phyloP scores from a whole-genome alignment of 805 yeast genomes.

The Yueomyces sinensis region DNA sequence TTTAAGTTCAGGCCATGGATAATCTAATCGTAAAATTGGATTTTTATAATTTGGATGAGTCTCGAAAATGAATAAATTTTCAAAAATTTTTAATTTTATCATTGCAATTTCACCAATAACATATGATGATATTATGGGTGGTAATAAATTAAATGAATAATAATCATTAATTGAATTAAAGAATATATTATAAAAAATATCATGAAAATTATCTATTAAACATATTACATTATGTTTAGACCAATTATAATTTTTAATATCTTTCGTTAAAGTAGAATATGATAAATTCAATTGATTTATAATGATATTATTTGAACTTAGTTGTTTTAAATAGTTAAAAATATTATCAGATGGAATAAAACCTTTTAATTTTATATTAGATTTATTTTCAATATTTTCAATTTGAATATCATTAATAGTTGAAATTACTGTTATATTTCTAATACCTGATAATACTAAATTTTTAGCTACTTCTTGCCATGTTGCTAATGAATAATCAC shows the following conservation, averaged over 20 bases:
- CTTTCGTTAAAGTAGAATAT: slow-evolving; percentile 23
- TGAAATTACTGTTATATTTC: not conserved
- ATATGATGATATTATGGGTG: no score
- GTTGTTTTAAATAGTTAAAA: not conserved
- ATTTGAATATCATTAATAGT: no score
- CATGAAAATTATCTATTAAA: no score
- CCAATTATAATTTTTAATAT: slow-evolving; percentile 18
- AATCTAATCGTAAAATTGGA: not conserved
- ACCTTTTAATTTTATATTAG: no score
- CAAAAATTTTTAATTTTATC: no score
- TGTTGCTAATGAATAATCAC: slow-evolving; percentile 31
- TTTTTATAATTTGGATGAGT: not conserved
- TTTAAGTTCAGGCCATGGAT: not conserved
- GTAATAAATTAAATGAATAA: no score
- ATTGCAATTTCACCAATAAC: no score
- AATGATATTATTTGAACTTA: not conserved
- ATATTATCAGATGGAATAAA: no score
- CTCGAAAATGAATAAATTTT: no score
- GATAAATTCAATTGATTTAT: slow-evolving; percentile 5
- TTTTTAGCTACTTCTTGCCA: slow-evolving; percentile 67
- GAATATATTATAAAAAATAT: no score
- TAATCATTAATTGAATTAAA: no score
- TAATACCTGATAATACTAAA: slow-evolving; percentile 57
- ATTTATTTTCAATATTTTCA: no score
- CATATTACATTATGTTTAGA: not conserved